Evolutionary conservation across 2,329 filamentous ascomycete genomes (phyloP).

Genomic region (Sclerotinia spermophila): DNA sequence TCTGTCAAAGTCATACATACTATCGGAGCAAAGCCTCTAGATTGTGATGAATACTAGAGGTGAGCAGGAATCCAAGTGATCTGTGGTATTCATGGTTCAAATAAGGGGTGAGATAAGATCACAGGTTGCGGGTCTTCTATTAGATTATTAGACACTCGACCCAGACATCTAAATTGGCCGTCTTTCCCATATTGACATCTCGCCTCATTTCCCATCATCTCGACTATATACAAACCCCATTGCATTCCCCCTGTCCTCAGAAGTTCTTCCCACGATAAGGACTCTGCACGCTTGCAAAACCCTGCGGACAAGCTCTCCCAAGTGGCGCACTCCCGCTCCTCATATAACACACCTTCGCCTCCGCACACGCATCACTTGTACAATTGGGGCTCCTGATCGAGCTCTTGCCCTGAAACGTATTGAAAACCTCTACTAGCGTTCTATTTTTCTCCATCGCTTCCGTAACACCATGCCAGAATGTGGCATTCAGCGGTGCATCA

Average conservation of each 20-base stretch:
- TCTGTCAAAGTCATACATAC: not conserved
- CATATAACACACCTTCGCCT: constrained; percentile 58
- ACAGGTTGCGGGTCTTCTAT: not conserved
- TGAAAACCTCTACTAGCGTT: constrained; percentile 48
- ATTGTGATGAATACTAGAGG: not conserved
- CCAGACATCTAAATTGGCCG: not conserved
- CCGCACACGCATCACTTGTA: constrained; percentile 47
- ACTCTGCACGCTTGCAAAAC: constrained; percentile 43
- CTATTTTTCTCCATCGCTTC: constrained; percentile 52
- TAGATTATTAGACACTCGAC: not conserved
- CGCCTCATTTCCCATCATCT: not conserved
- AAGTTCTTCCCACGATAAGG: constrained; percentile 39
- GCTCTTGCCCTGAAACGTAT: constrained; percentile 50
- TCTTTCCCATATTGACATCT: not conserved
- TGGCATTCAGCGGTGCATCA: constrained; percentile 52
- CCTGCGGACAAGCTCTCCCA: constrained; percentile 50
- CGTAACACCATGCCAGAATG: constrained; percentile 56
- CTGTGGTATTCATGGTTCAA: no score
- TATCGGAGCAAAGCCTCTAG: not conserved
- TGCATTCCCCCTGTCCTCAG: not conserved
- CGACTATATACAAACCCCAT: not conserved
- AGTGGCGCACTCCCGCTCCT: constrained; percentile 51
- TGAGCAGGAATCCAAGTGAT: no score
- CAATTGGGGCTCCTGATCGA: constrained; percentile 50
- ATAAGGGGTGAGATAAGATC: not conserved